Conservation (phyloP, 1,284 basidiomycete species). For the Boletus semigastroideus region DNA sequence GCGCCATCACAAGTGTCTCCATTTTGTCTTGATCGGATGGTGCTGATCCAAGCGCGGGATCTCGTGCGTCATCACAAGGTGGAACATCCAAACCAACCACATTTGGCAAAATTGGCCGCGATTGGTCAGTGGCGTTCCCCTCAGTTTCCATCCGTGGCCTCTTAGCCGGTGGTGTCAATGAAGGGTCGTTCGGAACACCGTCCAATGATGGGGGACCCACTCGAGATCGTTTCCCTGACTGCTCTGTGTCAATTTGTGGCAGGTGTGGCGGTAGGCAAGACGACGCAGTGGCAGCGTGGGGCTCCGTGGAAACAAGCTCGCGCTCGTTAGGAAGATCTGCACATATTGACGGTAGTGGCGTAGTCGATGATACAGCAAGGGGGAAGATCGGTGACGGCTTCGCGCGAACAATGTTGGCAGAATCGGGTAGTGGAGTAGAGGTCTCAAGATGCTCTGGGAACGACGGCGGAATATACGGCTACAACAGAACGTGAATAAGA, state of each 20-base stretch:
- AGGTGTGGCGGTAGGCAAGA: constrained; percentile 16
- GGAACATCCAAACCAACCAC: constrained; percentile 1
- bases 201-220: constrained; percentile 9
- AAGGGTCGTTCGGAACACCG: neutral
- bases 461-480: constrained; percentile 34
- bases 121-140: neutral
- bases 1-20: neutral
- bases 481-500: constrained; percentile 13
- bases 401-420: constrained; percentile 14
- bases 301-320: constrained; percentile 1
- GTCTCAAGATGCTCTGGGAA: constrained; percentile 31
- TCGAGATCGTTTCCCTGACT: constrained; percentile 21
- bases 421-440: constrained; percentile 27
- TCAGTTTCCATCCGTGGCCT: constrained; percentile 14
- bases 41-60: neutral
- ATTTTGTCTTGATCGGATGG: neutral
- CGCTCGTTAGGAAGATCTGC: constrained; percentile 16
- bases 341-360: constrained; percentile 15
- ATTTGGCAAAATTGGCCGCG: constrained; percentile 5
- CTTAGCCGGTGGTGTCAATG: constrained; percentile 18
- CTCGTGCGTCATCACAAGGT: constrained; percentile 1
- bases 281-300: constrained; percentile 7
- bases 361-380: constrained; percentile 15
- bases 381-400: constrained; percentile 33
- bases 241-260: constrained; percentile 6